Percentiles rank a stretch among this genome's conserved stretches.
phyloP scores from a whole-genome alignment of 2,329 filamentous ascomycete genomes.

The Waltergamsia citrina region DNA sequence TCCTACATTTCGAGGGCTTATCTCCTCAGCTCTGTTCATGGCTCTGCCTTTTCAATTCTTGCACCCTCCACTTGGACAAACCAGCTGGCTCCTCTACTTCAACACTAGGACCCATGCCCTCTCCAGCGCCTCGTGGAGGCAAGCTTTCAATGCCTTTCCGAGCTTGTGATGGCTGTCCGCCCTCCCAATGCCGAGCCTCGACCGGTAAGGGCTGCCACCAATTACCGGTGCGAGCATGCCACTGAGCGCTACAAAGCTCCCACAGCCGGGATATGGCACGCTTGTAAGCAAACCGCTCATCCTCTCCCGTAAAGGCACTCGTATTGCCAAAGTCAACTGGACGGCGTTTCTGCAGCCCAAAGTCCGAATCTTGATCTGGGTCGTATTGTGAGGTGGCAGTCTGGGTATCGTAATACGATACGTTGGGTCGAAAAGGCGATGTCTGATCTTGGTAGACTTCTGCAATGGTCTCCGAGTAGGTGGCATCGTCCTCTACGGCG shows the following conservation, averaged over 20 bases:
- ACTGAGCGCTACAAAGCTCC: conserved; percentile 67
- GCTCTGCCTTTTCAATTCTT: conserved; percentile 18
- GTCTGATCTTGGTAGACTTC: conserved; percentile 73
- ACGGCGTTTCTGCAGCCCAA: conserved; percentile 27
- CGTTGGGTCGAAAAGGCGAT: conserved; percentile 70
- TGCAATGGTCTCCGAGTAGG: conserved; percentile 32
- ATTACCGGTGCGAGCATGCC: conserved; percentile 54
- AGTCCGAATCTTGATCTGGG: conserved; percentile 48
- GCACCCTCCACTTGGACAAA: conserved; percentile 25
- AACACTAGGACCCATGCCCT: conserved; percentile 22
- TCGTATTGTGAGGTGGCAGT: conserved; percentile 38
- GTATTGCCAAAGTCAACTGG: conserved; percentile 58
- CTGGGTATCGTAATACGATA: conserved; percentile 52
- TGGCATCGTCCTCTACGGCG: conserved; percentile 23
- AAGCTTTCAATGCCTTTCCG: conserved; percentile 3
- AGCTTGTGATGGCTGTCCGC: conserved; percentile 16
- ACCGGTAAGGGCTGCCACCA: conserved; percentile 66
- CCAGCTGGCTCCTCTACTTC: conserved; percentile 27
- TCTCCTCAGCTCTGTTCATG: conserved; percentile 2
- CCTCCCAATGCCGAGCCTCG: conserved; percentile 61
- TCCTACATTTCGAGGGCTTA: too few species aligned
- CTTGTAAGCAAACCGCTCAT: conserved; percentile 75
- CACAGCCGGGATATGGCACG: conserved; percentile 68
- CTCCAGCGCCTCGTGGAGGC: conserved; percentile 8
- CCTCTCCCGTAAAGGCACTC: conserved; percentile 65